Evolutionary conservation across 495 filamentous ascomycete species (phyloP), one percentile per base, ranked within the genome.

Genomic region (Aspergillus carlsbadensis): DNA sequence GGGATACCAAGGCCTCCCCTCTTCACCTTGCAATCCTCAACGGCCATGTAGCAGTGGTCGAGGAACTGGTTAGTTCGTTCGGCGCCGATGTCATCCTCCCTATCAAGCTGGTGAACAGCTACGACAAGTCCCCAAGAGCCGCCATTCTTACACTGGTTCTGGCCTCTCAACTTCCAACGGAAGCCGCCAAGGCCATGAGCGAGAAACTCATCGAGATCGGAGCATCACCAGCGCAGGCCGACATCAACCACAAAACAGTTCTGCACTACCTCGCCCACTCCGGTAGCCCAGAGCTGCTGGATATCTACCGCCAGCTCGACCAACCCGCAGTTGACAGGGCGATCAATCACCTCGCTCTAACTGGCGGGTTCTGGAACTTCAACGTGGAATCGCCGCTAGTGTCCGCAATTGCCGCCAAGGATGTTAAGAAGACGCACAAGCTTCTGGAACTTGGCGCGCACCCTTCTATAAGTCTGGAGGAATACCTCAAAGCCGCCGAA

Each of bases 1-100:
- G 90, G 90, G 90, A 95, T 56, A 85, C 68, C 14, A 78, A 81
- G 15, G 79, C 81, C 48, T 86, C 88, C 1, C 81, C 90, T 0
- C 71, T 93, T 13, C 90, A 95, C 63, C 76, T 90, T 21, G 90
- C 90, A 2, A 91, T 95, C 52, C 49, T 89, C 1, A 78, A 81
- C 50, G 88, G 88, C 2, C 85, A 92, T 56, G 70, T 78, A 13
- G 78, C 85, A 7, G 81, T 82, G 8, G 86, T 91, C 51, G 82
- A 86, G 37, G 71, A 82, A 18, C 78, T 95, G 6, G 88, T 90
- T 31, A 76, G 84, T 20, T 81, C 83, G 10, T 92, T 87, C 59
- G 89, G 87, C 11, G 87, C 89, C 1, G 89, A 95, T 63, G 75
- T 83, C 6, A 67, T 90, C 13, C 66, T 90, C 26, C 88, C 90